Percentiles rank a stretch among this genome's conserved stretches.
phyloP scores from a whole-genome alignment of 2,329 filamentous ascomycete genomes.

The Colletotrichum liaoningense region DNA sequence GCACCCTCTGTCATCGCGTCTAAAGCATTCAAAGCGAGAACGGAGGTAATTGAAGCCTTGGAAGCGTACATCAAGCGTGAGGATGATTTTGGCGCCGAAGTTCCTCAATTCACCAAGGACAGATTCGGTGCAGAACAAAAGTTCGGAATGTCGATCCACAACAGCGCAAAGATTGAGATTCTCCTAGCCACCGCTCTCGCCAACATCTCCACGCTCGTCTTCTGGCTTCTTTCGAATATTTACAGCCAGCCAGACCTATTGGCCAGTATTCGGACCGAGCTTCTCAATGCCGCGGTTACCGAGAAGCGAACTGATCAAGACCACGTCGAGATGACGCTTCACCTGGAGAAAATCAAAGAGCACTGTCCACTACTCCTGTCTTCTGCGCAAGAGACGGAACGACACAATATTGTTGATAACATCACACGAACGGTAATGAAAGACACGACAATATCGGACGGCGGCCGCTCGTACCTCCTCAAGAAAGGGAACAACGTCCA shows the following conservation, averaged over 20 bases:
- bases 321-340: slow-evolving; percentile 41
- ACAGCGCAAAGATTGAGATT: slow-evolving; percentile 45
- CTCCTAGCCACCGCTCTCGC: slow-evolving; percentile 42
- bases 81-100: slow-evolving; percentile 41
- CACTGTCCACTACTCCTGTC: slow-evolving; percentile 55
- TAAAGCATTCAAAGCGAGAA: slow-evolving; percentile 44
- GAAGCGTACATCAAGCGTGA: slow-evolving; percentile 42
- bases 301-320: slow-evolving; percentile 5
- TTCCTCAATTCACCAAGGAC: slow-evolving; percentile 41
- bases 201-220: slow-evolving; percentile 49
- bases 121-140: slow-evolving; percentile 43
- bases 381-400: slow-evolving; percentile 56
- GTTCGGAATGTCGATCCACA: slow-evolving; percentile 41
- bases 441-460: not conserved
- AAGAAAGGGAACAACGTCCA: not conserved
- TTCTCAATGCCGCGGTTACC: slow-evolving; percentile 23
- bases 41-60: slow-evolving; percentile 40
- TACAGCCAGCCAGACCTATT: slow-evolving; percentile 42
- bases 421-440: not conserved
- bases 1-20: slow-evolving; percentile 43
- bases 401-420: slow-evolving; percentile 35
- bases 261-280: slow-evolving; percentile 40
- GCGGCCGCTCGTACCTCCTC: not conserved
- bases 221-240: slow-evolving; percentile 48
- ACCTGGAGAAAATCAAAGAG: slow-evolving; percentile 49